Evolutionary conservation across 116 monocot genomes (phyloP).

Genomic region (Cymodocea nodosa): DNA sequence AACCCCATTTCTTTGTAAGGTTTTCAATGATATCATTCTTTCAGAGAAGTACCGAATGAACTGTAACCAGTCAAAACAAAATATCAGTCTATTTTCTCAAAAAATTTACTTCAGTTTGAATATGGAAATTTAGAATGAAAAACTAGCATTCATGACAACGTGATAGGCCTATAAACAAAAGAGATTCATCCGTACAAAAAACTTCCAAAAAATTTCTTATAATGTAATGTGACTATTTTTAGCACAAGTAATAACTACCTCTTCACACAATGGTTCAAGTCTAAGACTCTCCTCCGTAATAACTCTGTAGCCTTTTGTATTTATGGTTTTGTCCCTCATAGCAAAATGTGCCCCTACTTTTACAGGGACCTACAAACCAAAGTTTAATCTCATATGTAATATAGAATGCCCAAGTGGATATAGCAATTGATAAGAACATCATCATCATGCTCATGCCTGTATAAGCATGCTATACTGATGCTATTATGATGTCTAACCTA

Average conservation of each 20-base stretch:
- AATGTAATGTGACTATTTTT: too few relatives aligned
- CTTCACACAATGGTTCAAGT: constrained; percentile 51
- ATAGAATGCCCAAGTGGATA: neutral
- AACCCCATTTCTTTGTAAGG: constrained; percentile 65
- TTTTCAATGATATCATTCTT: constrained; percentile 64
- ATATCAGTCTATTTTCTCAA: neutral
- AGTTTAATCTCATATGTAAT: neutral
- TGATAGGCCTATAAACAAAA: too few relatives aligned
- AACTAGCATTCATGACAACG: neutral
- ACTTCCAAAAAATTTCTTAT: too few relatives aligned
- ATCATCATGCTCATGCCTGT: too few relatives aligned
- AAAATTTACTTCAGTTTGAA: neutral
- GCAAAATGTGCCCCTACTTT: neutral
- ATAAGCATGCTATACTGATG: too few relatives aligned
- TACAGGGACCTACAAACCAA: neutral
- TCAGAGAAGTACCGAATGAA: constrained; percentile 11
- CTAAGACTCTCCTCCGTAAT: constrained; percentile 41
- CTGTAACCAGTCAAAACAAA: constrained; percentile 6
- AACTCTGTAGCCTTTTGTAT: constrained; percentile 1
- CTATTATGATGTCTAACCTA: too few relatives aligned
- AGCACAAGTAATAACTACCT: constrained; percentile 23
- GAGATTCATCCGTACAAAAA: too few relatives aligned
- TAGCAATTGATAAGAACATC: too few relatives aligned
- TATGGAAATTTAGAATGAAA: neutral
- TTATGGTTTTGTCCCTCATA: neutral